phyloP scores from a whole-genome alignment of 2,329 filamentous ascomycete species.

The Hysterium pulicare region DNA sequence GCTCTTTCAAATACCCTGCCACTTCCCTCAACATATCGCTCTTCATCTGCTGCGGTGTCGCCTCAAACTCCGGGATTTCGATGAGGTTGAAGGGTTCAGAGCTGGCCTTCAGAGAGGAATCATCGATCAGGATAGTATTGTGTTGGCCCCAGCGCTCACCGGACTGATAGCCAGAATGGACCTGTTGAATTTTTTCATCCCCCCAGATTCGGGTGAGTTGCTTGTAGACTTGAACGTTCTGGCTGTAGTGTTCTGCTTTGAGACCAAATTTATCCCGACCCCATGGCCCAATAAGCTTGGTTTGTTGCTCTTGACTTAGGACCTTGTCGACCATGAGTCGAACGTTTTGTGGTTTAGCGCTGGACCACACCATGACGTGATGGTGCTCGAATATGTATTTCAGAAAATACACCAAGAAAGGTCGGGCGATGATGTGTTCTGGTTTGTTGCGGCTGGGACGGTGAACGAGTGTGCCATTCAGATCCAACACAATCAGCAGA shows the following conservation, averaged over 20 bases:
- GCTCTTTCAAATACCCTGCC: constrained; percentile 50
- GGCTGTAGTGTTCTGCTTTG: constrained; percentile 58
- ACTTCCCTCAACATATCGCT: constrained; percentile 49
- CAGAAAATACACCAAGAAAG: constrained; percentile 66
- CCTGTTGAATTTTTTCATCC: constrained; percentile 40
- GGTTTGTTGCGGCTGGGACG: constrained; percentile 52
- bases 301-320: constrained; percentile 53
- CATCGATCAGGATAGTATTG: constrained; percentile 89
- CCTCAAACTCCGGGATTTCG: constrained; percentile 72
- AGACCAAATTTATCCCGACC: constrained; percentile 74
- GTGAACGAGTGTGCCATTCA: constrained; percentile 86
- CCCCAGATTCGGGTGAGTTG: constrained; percentile 71
- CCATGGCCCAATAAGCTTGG: constrained; percentile 68
- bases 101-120: constrained; percentile 74
- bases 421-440: constrained; percentile 62
- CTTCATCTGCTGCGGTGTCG: constrained; percentile 39
- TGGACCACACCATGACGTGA: constrained; percentile 86
- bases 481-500: constrained; percentile 81
- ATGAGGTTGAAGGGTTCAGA: constrained; percentile 83
- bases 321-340: constrained; percentile 62
- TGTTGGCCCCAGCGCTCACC: constrained; percentile 65
- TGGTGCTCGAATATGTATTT: constrained; percentile 71
- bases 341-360: constrained; percentile 73
- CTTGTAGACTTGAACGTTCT: constrained; percentile 86
- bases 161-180: constrained; percentile 39